These are phyloP conservation scores for Platanthera guangdongensis DNA, from an alignment of 106 monocot species.

Conservation along the genomic window DNA sequence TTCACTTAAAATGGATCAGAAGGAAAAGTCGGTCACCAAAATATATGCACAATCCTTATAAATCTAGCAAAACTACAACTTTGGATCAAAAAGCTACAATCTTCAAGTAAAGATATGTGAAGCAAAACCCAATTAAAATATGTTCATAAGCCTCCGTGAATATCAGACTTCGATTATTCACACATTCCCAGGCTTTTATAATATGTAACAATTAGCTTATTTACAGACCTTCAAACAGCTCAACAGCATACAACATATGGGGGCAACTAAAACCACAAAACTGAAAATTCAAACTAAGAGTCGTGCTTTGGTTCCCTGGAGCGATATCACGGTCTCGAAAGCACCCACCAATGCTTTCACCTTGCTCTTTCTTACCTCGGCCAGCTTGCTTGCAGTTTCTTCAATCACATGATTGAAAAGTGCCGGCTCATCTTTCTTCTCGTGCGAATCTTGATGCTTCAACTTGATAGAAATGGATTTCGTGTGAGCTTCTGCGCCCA, in stretches of 20 bases:
- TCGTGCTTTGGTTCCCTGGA: constrained; percentile 43
- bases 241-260: not conserved
- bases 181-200: not conserved
- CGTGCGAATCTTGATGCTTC: constrained; percentile 58
- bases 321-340: constrained; percentile 91
- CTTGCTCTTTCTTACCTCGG: constrained; percentile 78
- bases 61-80: too few relatives aligned
- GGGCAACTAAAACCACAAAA: not conserved
- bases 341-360: constrained; percentile 95
- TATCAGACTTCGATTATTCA: not conserved
- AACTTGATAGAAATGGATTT: constrained; percentile 35
- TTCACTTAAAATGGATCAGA: too few relatives aligned
- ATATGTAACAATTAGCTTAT: not conserved
- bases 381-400: constrained; percentile 85
- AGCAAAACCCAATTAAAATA: not conserved
- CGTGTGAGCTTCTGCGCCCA: not conserved
- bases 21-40: too few relatives aligned
- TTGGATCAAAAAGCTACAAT: not conserved
- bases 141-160: not conserved
- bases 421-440: constrained; percentile 48
- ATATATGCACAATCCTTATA: too few relatives aligned
- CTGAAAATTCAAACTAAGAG: not conserved
- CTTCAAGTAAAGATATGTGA: not conserved
- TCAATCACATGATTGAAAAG: constrained; percentile 80
- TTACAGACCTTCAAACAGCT: not conserved